Conservation (phyloP, 257 asterid species). For the Solanum gracilifrons region DNA sequence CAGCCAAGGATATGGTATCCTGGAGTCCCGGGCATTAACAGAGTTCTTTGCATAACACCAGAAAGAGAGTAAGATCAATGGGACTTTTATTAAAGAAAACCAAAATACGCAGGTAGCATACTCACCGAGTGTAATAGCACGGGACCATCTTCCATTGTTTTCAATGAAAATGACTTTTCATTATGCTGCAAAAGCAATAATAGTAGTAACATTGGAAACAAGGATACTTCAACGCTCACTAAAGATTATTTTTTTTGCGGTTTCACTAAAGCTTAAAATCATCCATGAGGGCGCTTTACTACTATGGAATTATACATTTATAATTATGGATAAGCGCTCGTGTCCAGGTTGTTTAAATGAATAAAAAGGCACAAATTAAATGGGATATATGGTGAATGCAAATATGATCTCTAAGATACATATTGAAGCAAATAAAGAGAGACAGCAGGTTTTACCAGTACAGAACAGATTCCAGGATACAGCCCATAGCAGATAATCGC, state of each 20-base stretch:
- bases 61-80: background rate
- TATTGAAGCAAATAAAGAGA: background rate
- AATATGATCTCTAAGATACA: background rate
- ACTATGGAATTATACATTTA: background rate
- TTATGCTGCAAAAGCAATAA: slow-evolving; percentile 53
- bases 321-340: background rate
- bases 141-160: slow-evolving; percentile 95
- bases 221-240: background rate
- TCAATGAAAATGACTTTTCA: slow-evolving; percentile 74
- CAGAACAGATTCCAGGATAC: slow-evolving; percentile 90
- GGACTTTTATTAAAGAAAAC: background rate
- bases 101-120: slow-evolving; percentile 8
- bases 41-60: slow-evolving; percentile 48
- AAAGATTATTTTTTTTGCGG: background rate
- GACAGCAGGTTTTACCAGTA: slow-evolving; percentile 53
- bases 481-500: slow-evolving; percentile 80
- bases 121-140: slow-evolving; percentile 77
- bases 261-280: background rate
- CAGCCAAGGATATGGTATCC: slow-evolving; percentile 87
- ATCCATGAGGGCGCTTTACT: background rate
- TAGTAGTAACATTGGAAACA: background rate
- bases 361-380: background rate
- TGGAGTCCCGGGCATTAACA: slow-evolving; percentile 60
- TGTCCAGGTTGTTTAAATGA: background rate
- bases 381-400: background rate